Evolutionary conservation across 768 basidiomycete species (phyloP).

Genomic region (Amanita subjunquillea): DNA sequence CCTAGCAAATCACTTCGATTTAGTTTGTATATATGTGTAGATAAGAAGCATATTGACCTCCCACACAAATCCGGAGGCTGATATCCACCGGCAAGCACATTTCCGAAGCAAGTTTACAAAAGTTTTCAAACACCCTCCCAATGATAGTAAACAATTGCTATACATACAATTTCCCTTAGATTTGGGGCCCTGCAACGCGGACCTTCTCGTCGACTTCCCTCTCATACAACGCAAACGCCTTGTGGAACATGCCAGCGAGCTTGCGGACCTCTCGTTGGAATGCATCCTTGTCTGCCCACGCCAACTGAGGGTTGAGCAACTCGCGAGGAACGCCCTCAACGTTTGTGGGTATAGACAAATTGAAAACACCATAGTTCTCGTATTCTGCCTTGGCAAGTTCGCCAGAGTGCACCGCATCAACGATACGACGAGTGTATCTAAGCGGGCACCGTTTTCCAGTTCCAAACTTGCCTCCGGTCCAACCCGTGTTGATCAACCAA

Average conservation of each 20-base stretch:
- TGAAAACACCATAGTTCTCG: slow-evolving; percentile 78
- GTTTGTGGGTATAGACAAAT: slow-evolving; percentile 71
- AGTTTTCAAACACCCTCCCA: too few relatives aligned
- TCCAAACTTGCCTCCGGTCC: slow-evolving; percentile 93
- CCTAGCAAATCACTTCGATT: too few relatives aligned
- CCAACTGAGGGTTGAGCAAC: slow-evolving; percentile 77
- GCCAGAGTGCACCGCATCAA: slow-evolving; percentile 95
- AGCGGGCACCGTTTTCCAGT: slow-evolving; percentile 91
- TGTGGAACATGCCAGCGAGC: slow-evolving; percentile 87
- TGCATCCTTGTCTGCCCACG: slow-evolving; percentile 84
- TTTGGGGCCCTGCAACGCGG: slow-evolving; percentile 66
- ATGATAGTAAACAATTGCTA: not conserved
- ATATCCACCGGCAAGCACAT: too few relatives aligned
- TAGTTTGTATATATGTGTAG: too few relatives aligned
- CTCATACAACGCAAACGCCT: slow-evolving; percentile 90
- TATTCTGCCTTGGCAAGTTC: slow-evolving; percentile 80
- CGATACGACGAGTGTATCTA: slow-evolving; percentile 90
- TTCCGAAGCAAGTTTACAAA: too few relatives aligned
- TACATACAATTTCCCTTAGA: slow-evolving; percentile 14
- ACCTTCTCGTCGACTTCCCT: slow-evolving; percentile 76
- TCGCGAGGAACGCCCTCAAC: slow-evolving; percentile 86
- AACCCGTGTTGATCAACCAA: slow-evolving; percentile 99
- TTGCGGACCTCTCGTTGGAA: slow-evolving; percentile 85
- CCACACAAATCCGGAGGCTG: too few relatives aligned
- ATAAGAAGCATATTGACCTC: too few relatives aligned